A percentile compares a stretch with the other conserved stretches of the same genome.
These are phyloP conservation scores for Lepiota subincarnata DNA, from an alignment of 768 basidiomycete genomes.

Conservation along the genomic window DNA sequence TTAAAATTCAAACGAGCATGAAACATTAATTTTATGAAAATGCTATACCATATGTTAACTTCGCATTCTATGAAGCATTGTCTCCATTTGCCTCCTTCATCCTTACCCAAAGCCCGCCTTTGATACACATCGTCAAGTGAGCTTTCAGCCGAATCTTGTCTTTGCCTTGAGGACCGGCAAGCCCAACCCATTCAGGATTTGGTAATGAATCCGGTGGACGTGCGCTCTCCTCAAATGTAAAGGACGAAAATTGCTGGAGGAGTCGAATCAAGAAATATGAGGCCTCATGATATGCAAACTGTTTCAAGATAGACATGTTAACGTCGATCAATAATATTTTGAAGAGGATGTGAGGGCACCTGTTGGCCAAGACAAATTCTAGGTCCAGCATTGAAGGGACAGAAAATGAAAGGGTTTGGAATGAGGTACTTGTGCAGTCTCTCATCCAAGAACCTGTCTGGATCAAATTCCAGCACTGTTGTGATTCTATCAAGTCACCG, in stretches of 20 bases:
- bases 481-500: neutral
- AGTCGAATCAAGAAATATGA: constrained; percentile 52
- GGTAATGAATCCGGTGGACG: constrained; percentile 28
- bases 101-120: constrained; percentile 43
- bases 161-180: constrained; percentile 25
- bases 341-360: constrained; percentile 11
- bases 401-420: constrained; percentile 64
- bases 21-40: too few relatives aligned
- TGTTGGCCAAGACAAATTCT: constrained; percentile 54
- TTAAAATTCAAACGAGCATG: too few relatives aligned
- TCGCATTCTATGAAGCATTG: too few relatives aligned
- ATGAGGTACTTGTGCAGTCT: constrained; percentile 48
- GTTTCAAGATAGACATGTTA: neutral
- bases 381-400: constrained; percentile 67
- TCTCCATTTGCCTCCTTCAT: constrained; percentile 18
- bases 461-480: constrained; percentile 53
- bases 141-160: constrained; percentile 36
- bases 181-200: constrained; percentile 23
- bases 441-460: constrained; percentile 61
- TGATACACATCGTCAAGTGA: constrained; percentile 40
- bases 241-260: constrained; percentile 41
- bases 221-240: constrained; percentile 34
- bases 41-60: too few relatives aligned
- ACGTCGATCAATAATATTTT: neutral
- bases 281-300: constrained; percentile 54